Base-by-base conservation (phyloP, 2,329 filamentous ascomycete genomes). In the Neonectria ditissima region DNA sequence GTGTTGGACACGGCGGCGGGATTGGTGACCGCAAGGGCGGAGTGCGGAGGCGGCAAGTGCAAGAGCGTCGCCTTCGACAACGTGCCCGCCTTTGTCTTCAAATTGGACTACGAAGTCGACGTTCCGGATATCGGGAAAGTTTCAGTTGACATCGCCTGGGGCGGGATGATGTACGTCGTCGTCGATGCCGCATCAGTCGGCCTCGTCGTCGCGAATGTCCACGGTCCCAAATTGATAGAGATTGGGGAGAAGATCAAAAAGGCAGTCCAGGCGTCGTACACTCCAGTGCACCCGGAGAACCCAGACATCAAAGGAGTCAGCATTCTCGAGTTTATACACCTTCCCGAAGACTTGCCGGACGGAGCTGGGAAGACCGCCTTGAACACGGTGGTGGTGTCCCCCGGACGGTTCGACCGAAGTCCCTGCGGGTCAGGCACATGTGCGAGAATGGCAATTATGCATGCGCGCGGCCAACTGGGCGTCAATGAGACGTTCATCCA, bases 361-460 rank as follows among this genome's bases (percentile, higher is more conserved):
- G 0, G 70, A 69, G 13, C 80, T 0, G 71, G 71, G 9, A 80
- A 79, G 47, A 65, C 65, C 6, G 77, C 78, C 16, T 68, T 71
- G 6, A 80, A 83, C 63, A 76, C 81, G 0, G 80, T 82, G 13
- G 78, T 84, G 5, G 81, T 84, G 5, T 79, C 79, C 0, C 81
- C 81, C 0, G 81, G 81, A 0, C 69, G 82, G n/a, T 76, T 83
- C 28, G 82, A 84, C 64, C 69, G 81, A 18, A 82, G 81, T 61
- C 82, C 81, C 1, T 83, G 81, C 53, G 82, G 82, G 8, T 83
- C 80, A 1, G 81, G 82, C 2, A 83, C 79, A 0, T 80, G 74
- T 62, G 80, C 81, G 2, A 73, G 81, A 13, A 72, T 84, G 65
- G 81, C 81, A 0, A 74, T 82, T 1, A 59, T 84, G 22, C 78